Evolutionary conservation across 768 basidiomycete species (phyloP).

Genomic region (Leccinum uliginosum): DNA sequence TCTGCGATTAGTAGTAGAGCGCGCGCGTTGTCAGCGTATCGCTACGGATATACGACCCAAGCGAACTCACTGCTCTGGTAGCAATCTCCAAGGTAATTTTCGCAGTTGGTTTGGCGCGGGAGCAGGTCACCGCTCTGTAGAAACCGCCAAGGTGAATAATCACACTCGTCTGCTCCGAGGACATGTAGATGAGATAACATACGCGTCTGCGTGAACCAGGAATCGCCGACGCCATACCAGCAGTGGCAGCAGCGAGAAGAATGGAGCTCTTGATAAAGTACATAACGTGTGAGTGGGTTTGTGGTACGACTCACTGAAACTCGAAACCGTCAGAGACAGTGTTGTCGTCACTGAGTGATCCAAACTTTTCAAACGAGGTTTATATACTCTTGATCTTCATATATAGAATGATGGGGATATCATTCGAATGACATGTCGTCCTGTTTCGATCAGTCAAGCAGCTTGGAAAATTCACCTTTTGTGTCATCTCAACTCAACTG

Average conservation of each 20-base stretch:
- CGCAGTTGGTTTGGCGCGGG: background rate
- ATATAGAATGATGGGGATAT: background rate
- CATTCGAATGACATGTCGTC: no score
- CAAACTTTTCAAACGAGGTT: background rate
- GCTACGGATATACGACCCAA: background rate
- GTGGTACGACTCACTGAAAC: background rate
- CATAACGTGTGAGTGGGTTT: background rate
- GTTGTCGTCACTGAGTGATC: background rate
- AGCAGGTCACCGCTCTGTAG: background rate
- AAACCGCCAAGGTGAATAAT: background rate
- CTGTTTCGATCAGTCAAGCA: no score
- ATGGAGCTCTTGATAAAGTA: background rate
- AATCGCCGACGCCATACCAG: background rate
- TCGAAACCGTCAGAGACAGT: background rate
- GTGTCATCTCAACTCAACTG: no score
- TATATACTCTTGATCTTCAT: background rate
- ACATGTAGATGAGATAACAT: background rate
- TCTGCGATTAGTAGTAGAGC: background rate
- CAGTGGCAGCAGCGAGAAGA: background rate
- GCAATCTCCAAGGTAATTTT: background rate
- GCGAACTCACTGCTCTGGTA: background rate
- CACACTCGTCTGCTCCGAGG: background rate
- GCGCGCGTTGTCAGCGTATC: background rate
- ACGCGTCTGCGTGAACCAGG: background rate
- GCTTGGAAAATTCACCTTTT: no score